Evolutionary conservation across 208 protist genomes (phyloP), one percentile per base, ranked within the genome.

Genomic region (Crithidia expoeki): DNA sequence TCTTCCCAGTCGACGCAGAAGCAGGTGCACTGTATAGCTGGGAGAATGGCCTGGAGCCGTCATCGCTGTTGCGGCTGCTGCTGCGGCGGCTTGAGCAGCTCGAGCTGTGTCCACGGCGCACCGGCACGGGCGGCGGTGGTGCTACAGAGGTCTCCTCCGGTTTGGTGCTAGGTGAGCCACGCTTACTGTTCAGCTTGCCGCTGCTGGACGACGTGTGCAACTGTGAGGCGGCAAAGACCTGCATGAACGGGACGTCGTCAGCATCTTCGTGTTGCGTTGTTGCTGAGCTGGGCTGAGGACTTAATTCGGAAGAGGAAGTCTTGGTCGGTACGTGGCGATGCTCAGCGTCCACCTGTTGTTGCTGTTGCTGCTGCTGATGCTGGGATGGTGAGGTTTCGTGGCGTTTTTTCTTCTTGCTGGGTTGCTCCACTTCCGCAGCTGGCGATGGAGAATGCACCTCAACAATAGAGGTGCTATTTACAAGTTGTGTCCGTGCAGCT

Each of bases 321-420:
- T 65, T 53, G 7, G 46, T 3, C 42, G 4, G 42, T 17, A 4
- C 16, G 17, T 19, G 60, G 16, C 40, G 46, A 44, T 25, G 27
- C 21, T 7, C 30, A 3, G 25, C 40, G 2, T 44, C 16, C 53
- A 44, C 53, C 28, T 56, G 25, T 16, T 11, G 30, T 38, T 33
- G 52, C 7, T 57, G 30, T 30, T 53, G 5, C n/a, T n/a, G n/a
- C n/a, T 53, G 14, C 5, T 36, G 51, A 10, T 36, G 51, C 51
- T 17, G 51, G 28, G 28, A 30, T 19, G 28, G 51, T 25, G 60
- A 17, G 17, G 32, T 34, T 28, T 75, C 58, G 40, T 74, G 65
- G 34, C 70, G 69, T 49, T 53, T 64, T 16, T 65, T 64, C 72
- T 83, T 83, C 40, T 65, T 72, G 40, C 46, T 59, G 23, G 46